phyloP scores from a whole-genome alignment of 2,329 filamentous ascomycete species.

The Atkinsonella hypoxylon region DNA sequence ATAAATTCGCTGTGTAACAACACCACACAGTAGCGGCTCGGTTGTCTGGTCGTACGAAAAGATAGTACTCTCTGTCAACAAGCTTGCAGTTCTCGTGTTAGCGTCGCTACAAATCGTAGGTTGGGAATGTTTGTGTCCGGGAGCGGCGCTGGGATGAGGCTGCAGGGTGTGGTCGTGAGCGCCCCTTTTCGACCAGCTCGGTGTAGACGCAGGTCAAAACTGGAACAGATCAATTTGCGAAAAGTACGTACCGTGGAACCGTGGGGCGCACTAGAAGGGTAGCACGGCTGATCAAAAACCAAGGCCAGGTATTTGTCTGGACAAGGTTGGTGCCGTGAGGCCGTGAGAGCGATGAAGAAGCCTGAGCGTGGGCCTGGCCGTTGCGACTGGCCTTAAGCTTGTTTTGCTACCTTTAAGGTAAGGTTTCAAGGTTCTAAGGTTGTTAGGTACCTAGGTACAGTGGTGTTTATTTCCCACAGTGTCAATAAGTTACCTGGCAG shows the following conservation, averaged over 20 bases:
- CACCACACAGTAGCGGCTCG: background rate
- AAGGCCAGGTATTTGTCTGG: background rate
- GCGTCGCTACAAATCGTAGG: background rate
- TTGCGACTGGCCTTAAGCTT: too few species aligned
- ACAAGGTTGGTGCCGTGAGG: background rate
- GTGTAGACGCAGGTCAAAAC: background rate
- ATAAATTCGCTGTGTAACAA: background rate
- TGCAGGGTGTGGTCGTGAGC: background rate
- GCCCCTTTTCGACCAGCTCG: conserved; percentile 1
- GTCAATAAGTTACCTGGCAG: too few species aligned
- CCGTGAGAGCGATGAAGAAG: too few species aligned
- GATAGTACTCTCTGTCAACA: background rate
- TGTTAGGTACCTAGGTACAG: too few species aligned
- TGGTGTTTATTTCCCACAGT: too few species aligned
- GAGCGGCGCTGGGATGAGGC: background rate
- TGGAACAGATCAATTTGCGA: background rate
- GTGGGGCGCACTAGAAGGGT: background rate
- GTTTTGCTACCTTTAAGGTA: too few species aligned
- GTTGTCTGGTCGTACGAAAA: background rate
- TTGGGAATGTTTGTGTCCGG: background rate
- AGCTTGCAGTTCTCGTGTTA: background rate
- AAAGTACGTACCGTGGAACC: background rate
- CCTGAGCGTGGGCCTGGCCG: too few species aligned
- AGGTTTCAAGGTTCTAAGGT: too few species aligned
- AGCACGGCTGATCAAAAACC: background rate